Base-by-base conservation (phyloP, 371 early-diverging fungal species). In the Mortierella sp. region DNA sequence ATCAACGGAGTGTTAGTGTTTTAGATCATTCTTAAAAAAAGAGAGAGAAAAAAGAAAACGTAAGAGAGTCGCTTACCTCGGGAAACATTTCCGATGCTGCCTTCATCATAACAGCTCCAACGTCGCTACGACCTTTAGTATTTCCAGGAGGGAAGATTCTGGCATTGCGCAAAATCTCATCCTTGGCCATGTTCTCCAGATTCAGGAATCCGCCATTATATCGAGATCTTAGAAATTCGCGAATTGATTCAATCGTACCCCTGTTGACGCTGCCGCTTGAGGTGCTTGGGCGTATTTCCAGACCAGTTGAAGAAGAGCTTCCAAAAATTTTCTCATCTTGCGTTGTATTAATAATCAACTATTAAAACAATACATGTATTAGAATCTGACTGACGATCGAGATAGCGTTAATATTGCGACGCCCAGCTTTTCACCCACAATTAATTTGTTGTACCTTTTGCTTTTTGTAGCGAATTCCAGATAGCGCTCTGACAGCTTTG, bases 51-150 rank as follows among this genome's bases (percentile, higher is more conserved):
- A 24, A n/a, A 6, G 4, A 33, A 55, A 32, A 43, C 5, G 15
- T 13, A 2, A 22, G 41, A 47, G 36, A 43, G 28, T 15, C 11
- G 15, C 64, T 11, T 69, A 81, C 81, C 11, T 81, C 70, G 9
- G 81, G 81, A 65, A 69, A 81, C 19, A 75, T 50, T 38, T 81
- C 67, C 0, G 72, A 70, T 0, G 81, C 81, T 19, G 65, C 69
- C 24, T 75, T 72, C 64, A 81, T 69, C 55, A 81, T 72, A 8
- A 75, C 69, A 1, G 66, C n/a, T 38, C 76, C 76, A 55, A 63
- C 58, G 33, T 81, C 81, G 28, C 33, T 63, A 1, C 69, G 57
- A 2, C 61, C 67, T 38, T n/a, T 60, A 10, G 36, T 38, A 2
- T 52, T 53, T 19, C 81, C 81, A 19, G 81, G 81, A 6, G 72